Percentiles rank a stretch among this genome's conserved stretches.
These are phyloP conservation scores for Xylaria cubensis DNA, from an alignment of 495 filamentous ascomycete genomes.

Conservation along the genomic window DNA sequence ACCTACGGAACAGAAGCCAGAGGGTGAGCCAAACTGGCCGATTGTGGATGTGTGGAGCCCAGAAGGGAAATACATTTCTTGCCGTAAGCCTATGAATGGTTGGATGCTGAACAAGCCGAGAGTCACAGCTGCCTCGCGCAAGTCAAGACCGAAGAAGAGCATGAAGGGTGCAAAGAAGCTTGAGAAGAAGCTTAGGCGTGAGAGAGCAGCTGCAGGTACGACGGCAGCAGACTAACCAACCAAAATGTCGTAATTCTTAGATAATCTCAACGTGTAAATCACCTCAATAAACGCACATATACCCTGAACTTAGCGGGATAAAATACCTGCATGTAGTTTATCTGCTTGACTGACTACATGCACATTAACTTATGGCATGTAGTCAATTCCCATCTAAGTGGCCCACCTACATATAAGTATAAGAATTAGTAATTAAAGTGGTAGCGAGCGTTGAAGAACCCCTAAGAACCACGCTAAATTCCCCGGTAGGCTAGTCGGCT, in stretches of 20 bases:
- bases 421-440: slow-evolving; percentile 9
- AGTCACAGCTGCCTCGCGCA: slow-evolving; percentile 32
- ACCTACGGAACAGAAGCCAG: slow-evolving; percentile 15
- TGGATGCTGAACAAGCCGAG: slow-evolving; percentile 60
- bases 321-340: too few relatives aligned
- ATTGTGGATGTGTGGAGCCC: slow-evolving; percentile 86
- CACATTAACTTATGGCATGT: background rate
- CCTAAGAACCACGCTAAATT: background rate
- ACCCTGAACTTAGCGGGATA: background rate
- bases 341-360: background rate
- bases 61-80: slow-evolving; percentile 75
- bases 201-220: slow-evolving; percentile 13
- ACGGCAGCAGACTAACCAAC: background rate
- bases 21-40: slow-evolving; percentile 56
- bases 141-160: slow-evolving; percentile 56
- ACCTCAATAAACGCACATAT: background rate
- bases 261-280: background rate
- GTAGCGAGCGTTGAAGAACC: background rate
- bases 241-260: background rate
- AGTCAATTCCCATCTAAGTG: background rate
- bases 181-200: slow-evolving; percentile 45
- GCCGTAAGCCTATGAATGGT: slow-evolving; percentile 74
- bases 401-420: background rate
- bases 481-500: slow-evolving; percentile 2
- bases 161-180: slow-evolving; percentile 66